Conservation (phyloP, 2,329 filamentous ascomycete genomes). For the Aureobasidium lini region DNA sequence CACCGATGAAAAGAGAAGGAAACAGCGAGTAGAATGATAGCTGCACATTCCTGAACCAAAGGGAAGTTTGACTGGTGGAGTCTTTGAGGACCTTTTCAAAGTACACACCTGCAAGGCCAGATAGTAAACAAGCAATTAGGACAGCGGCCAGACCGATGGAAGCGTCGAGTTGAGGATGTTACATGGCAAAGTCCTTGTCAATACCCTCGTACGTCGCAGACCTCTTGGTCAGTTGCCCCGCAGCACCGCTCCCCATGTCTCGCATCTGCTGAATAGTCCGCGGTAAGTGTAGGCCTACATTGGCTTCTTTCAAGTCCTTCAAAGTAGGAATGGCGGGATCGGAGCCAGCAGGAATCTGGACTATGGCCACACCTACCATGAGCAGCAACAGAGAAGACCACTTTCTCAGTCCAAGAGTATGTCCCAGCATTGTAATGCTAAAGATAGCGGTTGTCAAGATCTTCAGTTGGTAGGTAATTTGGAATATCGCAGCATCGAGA, state of each 20-base stretch:
- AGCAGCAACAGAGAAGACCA: conserved; percentile 77
- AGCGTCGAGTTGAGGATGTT: conserved; percentile 60
- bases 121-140: conserved; percentile 67
- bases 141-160: conserved; percentile 73
- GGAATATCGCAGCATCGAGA: conserved; percentile 84
- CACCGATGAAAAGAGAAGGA: conserved; percentile 76
- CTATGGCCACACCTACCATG: conserved; percentile 73
- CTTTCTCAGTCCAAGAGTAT: conserved; percentile 61
- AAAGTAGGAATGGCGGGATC: conserved; percentile 49
- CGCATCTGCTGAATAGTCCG: conserved; percentile 71
- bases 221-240: conserved; percentile 51
- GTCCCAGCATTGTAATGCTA: conserved; percentile 68
- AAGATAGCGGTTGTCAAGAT: conserved; percentile 86
- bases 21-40: conserved; percentile 91
- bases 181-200: conserved; percentile 50
- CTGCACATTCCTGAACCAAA: conserved; percentile 95
- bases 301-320: conserved; percentile 55
- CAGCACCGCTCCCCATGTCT: conserved; percentile 49
- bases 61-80: conserved; percentile 62
- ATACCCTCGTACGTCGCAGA: conserved; percentile 92
- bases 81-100: conserved; percentile 91
- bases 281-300: conserved; percentile 57
- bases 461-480: conserved; percentile 90
- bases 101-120: conserved; percentile 77
- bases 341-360: conserved; percentile 63